Conservation (phyloP, 345 rosid genomes). For the Corchorus capsularis region DNA sequence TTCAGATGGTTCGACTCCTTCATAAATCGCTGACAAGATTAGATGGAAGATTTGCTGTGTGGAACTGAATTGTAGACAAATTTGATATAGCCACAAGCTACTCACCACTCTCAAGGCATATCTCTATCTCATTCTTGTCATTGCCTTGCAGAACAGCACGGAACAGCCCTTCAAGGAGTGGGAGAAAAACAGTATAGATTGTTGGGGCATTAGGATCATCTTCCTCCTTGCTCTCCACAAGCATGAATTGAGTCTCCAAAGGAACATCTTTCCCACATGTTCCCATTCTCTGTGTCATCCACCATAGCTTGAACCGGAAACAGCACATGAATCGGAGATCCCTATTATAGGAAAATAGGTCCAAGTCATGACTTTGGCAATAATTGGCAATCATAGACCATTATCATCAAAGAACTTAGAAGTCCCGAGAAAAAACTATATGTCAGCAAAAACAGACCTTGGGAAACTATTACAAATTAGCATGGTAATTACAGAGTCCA, state of each 20-base stretch:
- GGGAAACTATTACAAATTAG: background rate
- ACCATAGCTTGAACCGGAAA: conserved; percentile 97
- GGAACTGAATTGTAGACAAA: conserved; percentile 15
- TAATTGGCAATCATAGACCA: background rate
- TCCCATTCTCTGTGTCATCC: conserved; percentile 99
- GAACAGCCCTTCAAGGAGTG: conserved; percentile 95
- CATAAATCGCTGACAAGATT: conserved; percentile 24
- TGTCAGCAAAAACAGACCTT: background rate
- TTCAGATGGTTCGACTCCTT: conserved; percentile 16
- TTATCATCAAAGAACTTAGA: background rate
- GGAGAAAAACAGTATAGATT: conserved; percentile 85
- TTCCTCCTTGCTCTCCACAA: conserved; percentile 76
- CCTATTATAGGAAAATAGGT: conserved; percentile 42
- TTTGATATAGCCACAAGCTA: conserved; percentile 34
- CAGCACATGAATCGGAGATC: conserved; percentile 79
- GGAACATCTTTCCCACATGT: conserved; percentile 85
- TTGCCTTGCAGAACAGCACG: conserved; percentile 95
- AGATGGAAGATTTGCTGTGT: conserved; percentile 24
- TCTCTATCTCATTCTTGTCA: conserved; percentile 77
- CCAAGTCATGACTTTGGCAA: conserved; percentile 11
- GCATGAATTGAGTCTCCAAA: conserved; percentile 94
- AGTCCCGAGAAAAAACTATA: background rate
- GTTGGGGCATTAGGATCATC: conserved; percentile 55
- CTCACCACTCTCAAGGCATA: conserved; percentile 98
- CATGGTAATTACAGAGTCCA: background rate